phyloP scores from a whole-genome alignment of 2,329 filamentous ascomycete species.

The Fusarium vanettenii region DNA sequence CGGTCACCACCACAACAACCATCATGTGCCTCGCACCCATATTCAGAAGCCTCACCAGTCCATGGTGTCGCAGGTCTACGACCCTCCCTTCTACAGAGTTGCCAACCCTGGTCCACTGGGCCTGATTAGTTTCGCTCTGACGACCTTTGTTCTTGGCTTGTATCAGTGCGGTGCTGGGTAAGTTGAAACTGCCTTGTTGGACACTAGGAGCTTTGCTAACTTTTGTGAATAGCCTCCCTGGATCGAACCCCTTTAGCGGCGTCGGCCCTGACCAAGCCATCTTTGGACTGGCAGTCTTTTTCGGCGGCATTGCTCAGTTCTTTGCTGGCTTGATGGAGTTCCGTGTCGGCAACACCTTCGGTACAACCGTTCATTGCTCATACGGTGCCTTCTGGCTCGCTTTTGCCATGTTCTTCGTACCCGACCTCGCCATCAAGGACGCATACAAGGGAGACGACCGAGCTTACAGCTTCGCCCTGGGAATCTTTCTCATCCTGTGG shows the following conservation, averaged over 20 bases:
- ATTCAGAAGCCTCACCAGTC: conserved; percentile 46
- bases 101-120: conserved; percentile 71
- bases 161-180: conserved; percentile 61
- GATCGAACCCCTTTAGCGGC: conserved; percentile 47
- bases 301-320: conserved; percentile 76
- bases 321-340: conserved; percentile 71
- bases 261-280: conserved; percentile 52
- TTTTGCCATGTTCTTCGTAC: conserved; percentile 67
- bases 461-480: conserved; percentile 62
- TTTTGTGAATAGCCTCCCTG: conserved; percentile 44
- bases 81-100: conserved; percentile 56
- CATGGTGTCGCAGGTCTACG: conserved; percentile 50
- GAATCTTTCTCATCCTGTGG: conserved; percentile 70
- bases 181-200: too few species aligned
- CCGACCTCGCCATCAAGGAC: conserved; percentile 61
- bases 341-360: conserved; percentile 70
- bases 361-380: conserved; percentile 69
- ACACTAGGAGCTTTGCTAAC: conserved; percentile 1
- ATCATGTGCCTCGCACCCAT: conserved; percentile 23
- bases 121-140: conserved; percentile 72
- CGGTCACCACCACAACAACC: conserved; percentile 24
- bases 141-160: conserved; percentile 69
- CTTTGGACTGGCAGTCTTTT: conserved; percentile 55
- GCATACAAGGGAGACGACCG: conserved; percentile 54
- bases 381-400: conserved; percentile 73